phyloP scores from a whole-genome alignment of 192 early-diverging fungal genomes.

The Blastocladiella britannica region DNA sequence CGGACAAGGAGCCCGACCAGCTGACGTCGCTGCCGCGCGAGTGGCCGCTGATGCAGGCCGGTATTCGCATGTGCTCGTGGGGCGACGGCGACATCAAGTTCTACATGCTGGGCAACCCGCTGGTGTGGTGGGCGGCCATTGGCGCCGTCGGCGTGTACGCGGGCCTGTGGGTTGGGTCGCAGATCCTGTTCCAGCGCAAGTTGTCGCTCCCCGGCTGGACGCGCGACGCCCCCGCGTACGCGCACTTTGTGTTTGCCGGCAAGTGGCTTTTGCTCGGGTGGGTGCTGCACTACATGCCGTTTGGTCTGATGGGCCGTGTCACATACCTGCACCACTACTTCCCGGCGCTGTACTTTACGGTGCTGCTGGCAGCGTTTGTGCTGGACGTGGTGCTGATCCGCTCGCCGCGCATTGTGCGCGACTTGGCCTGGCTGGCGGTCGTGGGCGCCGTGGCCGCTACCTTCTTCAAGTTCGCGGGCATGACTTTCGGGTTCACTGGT shows the following conservation, averaged over 20 bases:
- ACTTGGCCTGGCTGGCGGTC: slow-evolving; percentile 19
- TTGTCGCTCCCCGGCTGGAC: slow-evolving; percentile 11
- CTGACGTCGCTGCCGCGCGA: slow-evolving; percentile 61
- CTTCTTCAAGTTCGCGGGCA: slow-evolving; percentile 57
- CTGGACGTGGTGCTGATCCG: slow-evolving; percentile 40
- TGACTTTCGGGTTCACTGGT: slow-evolving; percentile 62
- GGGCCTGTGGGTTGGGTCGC: slow-evolving; percentile 21
- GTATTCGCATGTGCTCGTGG: slow-evolving; percentile 89
- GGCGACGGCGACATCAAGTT: slow-evolving; percentile 64
- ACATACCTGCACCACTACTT: slow-evolving; percentile 95
- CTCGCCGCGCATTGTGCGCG: slow-evolving; percentile 5
- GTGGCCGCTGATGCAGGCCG: slow-evolving; percentile 73
- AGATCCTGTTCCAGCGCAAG: slow-evolving; percentile 13
- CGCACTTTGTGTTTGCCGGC: slow-evolving; percentile 46
- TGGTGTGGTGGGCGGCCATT: slow-evolving; percentile 69
- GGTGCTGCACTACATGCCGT: slow-evolving; percentile 83
- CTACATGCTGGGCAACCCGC: slow-evolving; percentile 80
- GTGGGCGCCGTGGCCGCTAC: slow-evolving; percentile 20
- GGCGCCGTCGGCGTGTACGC: slow-evolving; percentile 27
- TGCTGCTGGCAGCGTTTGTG: slow-evolving; percentile 52
- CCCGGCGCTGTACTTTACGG: slow-evolving; percentile 81
- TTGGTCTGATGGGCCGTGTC: slow-evolving; percentile 90
- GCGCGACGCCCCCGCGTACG: slow-evolving; percentile 25
- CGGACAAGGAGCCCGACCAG: slow-evolving; percentile 63
- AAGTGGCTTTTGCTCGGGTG: slow-evolving; percentile 68